These are phyloP conservation scores for Penicillium diatomitis DNA, from an alignment of 495 filamentous ascomycete genomes.

Conservation along the genomic window DNA sequence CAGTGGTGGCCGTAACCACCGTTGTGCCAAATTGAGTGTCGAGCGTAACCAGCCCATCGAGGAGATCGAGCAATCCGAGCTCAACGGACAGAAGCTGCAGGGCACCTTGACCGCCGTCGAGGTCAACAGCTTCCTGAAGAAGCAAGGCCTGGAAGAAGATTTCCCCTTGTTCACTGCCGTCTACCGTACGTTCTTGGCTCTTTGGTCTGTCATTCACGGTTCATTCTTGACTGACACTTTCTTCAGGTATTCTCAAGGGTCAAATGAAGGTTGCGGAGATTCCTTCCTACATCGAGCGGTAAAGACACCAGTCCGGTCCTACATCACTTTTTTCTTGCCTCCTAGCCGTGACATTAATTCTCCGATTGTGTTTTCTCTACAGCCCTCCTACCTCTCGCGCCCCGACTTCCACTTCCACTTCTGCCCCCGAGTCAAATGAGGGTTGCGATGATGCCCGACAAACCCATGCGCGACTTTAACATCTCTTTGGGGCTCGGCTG, in stretches of 20 bases:
- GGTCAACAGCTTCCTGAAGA: slow-evolving; percentile 79
- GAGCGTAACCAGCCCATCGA: slow-evolving; percentile 69
- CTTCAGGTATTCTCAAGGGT: slow-evolving; percentile 31
- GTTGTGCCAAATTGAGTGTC: slow-evolving; percentile 82
- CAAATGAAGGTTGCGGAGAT: slow-evolving; percentile 35
- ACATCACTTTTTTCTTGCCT: slow-evolving; percentile 4
- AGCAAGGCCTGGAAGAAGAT: slow-evolving; percentile 63
- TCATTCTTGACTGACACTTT: slow-evolving; percentile 8
- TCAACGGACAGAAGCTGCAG: slow-evolving; percentile 97
- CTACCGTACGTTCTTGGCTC: slow-evolving; percentile 36
- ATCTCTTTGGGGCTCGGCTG: background rate
- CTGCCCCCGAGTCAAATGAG: slow-evolving; percentile 6
- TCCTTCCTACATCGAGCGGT: slow-evolving; percentile 38
- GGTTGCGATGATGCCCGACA: slow-evolving; percentile 13
- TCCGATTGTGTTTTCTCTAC: slow-evolving; percentile 10
- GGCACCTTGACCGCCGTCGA: slow-evolving; percentile 87
- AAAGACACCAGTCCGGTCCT: slow-evolving; percentile 12
- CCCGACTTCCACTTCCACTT: slow-evolving; percentile 9
- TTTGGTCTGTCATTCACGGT: background rate
- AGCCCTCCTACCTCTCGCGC: slow-evolving; percentile 16
- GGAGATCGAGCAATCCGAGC: slow-evolving; percentile 77
- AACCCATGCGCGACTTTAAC: slow-evolving; percentile 17
- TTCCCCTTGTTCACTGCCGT: slow-evolving; percentile 91
- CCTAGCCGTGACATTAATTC: slow-evolving; percentile 26
- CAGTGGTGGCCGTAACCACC: slow-evolving; percentile 83